Percentiles rank a stretch among this genome's conserved stretches.
Conservation (phyloP, 495 filamentous ascomycete genomes). For the Aspergillus saccharolyticus region DNA sequence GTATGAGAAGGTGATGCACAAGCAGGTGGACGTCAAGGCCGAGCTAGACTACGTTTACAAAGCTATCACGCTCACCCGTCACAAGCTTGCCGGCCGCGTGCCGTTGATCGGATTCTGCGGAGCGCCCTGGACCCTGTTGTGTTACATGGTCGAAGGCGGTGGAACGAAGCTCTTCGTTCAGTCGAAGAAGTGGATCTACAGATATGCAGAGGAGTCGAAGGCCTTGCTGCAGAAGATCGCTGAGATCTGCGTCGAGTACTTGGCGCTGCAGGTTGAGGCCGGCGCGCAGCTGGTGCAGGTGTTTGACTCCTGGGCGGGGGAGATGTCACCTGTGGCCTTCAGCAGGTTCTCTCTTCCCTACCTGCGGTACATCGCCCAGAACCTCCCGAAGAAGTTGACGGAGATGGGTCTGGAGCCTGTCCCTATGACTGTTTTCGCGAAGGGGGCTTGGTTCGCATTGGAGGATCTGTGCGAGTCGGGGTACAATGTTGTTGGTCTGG, state of each 20-base stretch:
- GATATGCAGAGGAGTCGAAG: slow-evolving; percentile 74
- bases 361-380: slow-evolving; percentile 71
- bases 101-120: slow-evolving; percentile 97
- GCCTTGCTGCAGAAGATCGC: slow-evolving; percentile 83
- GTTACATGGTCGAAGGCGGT: slow-evolving; percentile 98
- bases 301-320: slow-evolving; percentile 98
- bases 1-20: slow-evolving; percentile 69
- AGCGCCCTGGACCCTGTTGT: slow-evolving; percentile 91
- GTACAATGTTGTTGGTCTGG: slow-evolving; percentile 88
- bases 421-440: slow-evolving; percentile 99
- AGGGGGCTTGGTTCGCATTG: slow-evolving; percentile 95
- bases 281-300: slow-evolving; percentile 92
- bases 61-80: slow-evolving; percentile 84
- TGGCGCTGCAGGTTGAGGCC: slow-evolving; percentile 85
- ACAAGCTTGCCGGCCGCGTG: slow-evolving; percentile 81
- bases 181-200: slow-evolving; percentile 93
- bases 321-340: slow-evolving; percentile 80
- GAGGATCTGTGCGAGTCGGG: slow-evolving; percentile 81
- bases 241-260: slow-evolving; percentile 86
- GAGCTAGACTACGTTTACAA: slow-evolving; percentile 92
- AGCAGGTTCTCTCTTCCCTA: slow-evolving; percentile 80
- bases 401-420: slow-evolving; percentile 73
- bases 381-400: slow-evolving; percentile 65
- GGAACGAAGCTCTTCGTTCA: slow-evolving; percentile 89
- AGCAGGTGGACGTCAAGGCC: slow-evolving; percentile 73